Evolutionary conservation across 306 rosid genomes (phyloP), one percentile per base, ranked within the genome.

Genomic region (cucumber (Cucumis sativus)): DNA sequence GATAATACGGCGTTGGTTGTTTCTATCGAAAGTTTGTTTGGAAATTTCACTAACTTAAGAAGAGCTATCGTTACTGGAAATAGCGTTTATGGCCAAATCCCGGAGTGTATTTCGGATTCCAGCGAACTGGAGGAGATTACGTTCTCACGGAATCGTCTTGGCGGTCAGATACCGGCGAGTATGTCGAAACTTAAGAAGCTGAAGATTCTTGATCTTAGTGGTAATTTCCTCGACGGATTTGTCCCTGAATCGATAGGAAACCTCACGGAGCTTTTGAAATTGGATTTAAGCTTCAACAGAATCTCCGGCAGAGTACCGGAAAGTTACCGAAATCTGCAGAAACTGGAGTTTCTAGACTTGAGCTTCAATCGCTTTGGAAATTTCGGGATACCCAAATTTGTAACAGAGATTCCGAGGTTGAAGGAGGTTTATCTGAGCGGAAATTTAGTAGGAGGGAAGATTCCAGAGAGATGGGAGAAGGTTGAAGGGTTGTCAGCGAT

Each of bases 381-480:
- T 56, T 90, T 76, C 21, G 92, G 97, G 11, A 64, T 93, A 49
- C 97, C 98, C 41, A 40, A 80, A 82, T 88, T 87, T 41, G 17
- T 93, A 0, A 78, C 87, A 13, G 86, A 80, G 63, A 73, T 91
- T 80, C 68, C 89, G 7, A 76, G 28, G 9, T 70, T 94, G 79
- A 94, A 69, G 60, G 96, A 86, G 78, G 89, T 94, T 75, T 80
- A 88, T 37, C 56, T 94, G 82, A 91, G 95, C 57, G 96, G 96
- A 33, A 94, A 91, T 23, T n/a, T 10, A 17, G 83, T 94, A 17
- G 88, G 91, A 14, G 98, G 98, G 70, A 18, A 51, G 79, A 91
- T 94, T 80, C 97, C 95, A 13, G 88, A 89, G 76, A 83, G 82
- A 70, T 94, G 97, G 98, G 80, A 83, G 76, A 86, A 89, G 6